phyloP scores from a whole-genome alignment of 2,329 filamentous ascomycete species.

The Lanzia echinophila region DNA sequence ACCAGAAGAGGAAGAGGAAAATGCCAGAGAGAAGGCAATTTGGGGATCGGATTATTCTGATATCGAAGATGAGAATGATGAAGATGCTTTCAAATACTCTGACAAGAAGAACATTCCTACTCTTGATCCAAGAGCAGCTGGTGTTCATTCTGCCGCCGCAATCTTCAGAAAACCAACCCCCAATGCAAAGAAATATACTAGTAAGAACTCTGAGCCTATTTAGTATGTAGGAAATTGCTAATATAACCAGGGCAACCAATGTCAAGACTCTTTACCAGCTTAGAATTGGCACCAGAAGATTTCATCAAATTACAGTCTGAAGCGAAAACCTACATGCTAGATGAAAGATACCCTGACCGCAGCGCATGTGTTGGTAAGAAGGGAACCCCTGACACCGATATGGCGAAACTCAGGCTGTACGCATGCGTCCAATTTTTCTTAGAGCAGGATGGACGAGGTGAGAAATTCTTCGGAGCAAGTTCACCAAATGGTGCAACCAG shows the following conservation, averaged over 20 bases:
- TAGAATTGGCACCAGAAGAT: slow-evolving; percentile 24
- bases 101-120: slow-evolving; percentile 9
- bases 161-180: slow-evolving; percentile 24
- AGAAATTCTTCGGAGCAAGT: slow-evolving; percentile 21
- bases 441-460: slow-evolving; percentile 27
- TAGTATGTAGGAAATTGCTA: neutral
- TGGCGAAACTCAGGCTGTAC: slow-evolving; percentile 28
- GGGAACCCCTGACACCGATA: slow-evolving; percentile 21
- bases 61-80: slow-evolving; percentile 9
- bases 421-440: slow-evolving; percentile 25
- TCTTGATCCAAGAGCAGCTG: slow-evolving; percentile 23
- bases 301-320: slow-evolving; percentile 28
- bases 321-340: slow-evolving; percentile 30
- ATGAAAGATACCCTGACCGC: slow-evolving; percentile 26
- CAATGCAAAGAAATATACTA: slow-evolving; percentile 27
- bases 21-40: slow-evolving; percentile 24
- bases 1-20: slow-evolving; percentile 14
- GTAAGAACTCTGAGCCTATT: slow-evolving; percentile 14
- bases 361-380: slow-evolving; percentile 23
- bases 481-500: slow-evolving; percentile 14
- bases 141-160: slow-evolving; percentile 26
- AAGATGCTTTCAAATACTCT: neutral
- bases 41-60: slow-evolving; percentile 25
- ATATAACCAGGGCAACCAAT: slow-evolving; percentile 24
- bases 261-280: slow-evolving; percentile 24